Base-by-base conservation (phyloP, 768 basidiomycete species). In the Boletus subcaerulescens region DNA sequence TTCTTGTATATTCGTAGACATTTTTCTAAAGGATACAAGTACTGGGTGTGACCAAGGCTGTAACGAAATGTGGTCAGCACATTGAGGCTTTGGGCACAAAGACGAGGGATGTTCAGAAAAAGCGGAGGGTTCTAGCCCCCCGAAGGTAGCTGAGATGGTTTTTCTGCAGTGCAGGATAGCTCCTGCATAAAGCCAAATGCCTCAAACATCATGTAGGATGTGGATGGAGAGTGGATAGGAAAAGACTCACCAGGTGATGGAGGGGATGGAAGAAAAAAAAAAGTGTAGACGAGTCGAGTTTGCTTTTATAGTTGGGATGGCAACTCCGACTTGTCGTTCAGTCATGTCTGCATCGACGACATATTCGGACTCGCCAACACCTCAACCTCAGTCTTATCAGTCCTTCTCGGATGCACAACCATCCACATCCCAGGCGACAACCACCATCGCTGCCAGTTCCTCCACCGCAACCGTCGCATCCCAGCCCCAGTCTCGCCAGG, bases 71-170 rank as follows among this genome's bases (percentile, higher is more conserved):
- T 44, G 9, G 45, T 68, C 39, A 65, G 64, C 48, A 51, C 17
- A 12, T 48, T 39, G 48, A 38, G 18, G 29, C 14, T 1, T 18
- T 3, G 8, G 4, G 11, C 46, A 31, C 3, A 2, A 17, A 22
- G 38, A 20, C 1, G 31, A 44, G 40, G 42, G 50, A 63, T 36
- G 38, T 51, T 80, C 78, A 80, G 77, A 73, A 53, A 69, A 70
- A 80, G 71, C 81, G 79, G 78, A 69, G 55, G 54, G 48, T 54
- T 50, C 69, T 73, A 55, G 73, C 71, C 70, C 76, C 78, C 82
- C 82, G 86, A 88, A 91, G 89, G 89, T 90, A 90, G 88, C 87
- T 90, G 89, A 91, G 89, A 82, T 88, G 78, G 69, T 62, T 83
- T 66, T 86, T 91, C 88, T 87, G 85, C 89, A 90, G 71, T 76